Evolutionary conservation across 2,329 filamentous ascomycete genomes (phyloP).

Genomic region (Tolypocladium ovalisporum): DNA sequence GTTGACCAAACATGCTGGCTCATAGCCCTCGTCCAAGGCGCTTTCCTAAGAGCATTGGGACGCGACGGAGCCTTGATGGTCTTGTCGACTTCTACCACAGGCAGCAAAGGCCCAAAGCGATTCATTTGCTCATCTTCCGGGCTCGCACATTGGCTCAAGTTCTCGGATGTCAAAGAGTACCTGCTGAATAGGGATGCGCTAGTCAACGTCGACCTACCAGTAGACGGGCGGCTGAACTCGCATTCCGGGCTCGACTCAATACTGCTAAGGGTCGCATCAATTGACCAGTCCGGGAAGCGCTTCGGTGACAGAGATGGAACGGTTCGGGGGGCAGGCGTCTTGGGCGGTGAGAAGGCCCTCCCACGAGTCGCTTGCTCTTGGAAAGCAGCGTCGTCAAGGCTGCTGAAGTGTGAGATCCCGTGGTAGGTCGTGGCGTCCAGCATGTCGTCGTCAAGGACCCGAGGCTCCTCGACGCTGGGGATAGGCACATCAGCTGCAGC

Average conservation of each 20-base stretch:
- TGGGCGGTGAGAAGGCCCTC: slow-evolving; percentile 42
- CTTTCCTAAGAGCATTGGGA: slow-evolving; percentile 31
- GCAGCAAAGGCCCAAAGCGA: slow-evolving; percentile 12
- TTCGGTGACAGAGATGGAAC: slow-evolving; percentile 31
- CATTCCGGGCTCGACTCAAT: slow-evolving; percentile 48
- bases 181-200: slow-evolving; percentile 46
- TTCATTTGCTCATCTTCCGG: slow-evolving; percentile 27
- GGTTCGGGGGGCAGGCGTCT: slow-evolving; percentile 43
- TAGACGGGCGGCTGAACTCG: slow-evolving; percentile 49
- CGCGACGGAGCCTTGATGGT: slow-evolving; percentile 15
- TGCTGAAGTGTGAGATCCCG: slow-evolving; percentile 20
- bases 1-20: slow-evolving; percentile 55
- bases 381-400: slow-evolving; percentile 19
- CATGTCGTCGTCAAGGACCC: slow-evolving; percentile 32
- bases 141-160: slow-evolving; percentile 39
- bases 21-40: slow-evolving; percentile 55
- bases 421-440: slow-evolving; percentile 21
- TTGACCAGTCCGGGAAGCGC: slow-evolving; percentile 47
- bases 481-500: slow-evolving; percentile 54
- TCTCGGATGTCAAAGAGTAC: slow-evolving; percentile 45
- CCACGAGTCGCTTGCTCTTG: slow-evolving; percentile 20
- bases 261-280: slow-evolving; percentile 44
- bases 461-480: slow-evolving; percentile 51
- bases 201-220: slow-evolving; percentile 47
- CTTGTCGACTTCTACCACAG: slow-evolving; percentile 18